A percentile compares a stretch with the other conserved stretches of the same genome.
These are phyloP conservation scores for Trametes maxima DNA, from an alignment of 768 basidiomycete genomes.

Conservation along the genomic window DNA sequence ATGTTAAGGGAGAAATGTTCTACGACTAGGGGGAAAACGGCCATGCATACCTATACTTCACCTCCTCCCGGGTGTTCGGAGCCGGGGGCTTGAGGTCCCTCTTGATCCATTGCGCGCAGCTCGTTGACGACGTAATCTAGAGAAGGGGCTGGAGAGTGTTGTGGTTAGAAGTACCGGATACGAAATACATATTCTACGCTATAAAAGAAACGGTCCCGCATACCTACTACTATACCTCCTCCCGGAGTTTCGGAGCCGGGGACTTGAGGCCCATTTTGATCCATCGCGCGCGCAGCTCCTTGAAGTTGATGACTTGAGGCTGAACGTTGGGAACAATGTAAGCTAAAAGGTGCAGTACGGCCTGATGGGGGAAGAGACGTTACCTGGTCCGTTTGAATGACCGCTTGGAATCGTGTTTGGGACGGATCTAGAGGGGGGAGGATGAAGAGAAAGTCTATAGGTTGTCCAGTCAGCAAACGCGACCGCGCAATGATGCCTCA, in stretches of 20 bases:
- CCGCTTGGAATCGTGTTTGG: too few relatives aligned
- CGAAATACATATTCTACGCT: too few relatives aligned
- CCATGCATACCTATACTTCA: not conserved
- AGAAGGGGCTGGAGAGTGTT: too few relatives aligned
- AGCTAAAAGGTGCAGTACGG: not conserved
- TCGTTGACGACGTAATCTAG: too few relatives aligned
- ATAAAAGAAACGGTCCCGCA: not conserved
- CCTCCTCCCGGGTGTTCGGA: not conserved
- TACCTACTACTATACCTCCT: not conserved
- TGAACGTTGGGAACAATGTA: not conserved
- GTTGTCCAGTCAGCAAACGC: too few relatives aligned
- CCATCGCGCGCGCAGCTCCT: conserved; percentile 1
- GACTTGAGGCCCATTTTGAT: not conserved
- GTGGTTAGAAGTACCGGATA: too few relatives aligned
- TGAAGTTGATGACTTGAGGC: not conserved
- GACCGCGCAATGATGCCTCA: too few relatives aligned
- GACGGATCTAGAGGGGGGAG: too few relatives aligned
- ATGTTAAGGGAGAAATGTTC: not conserved
- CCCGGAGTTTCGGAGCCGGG: not conserved
- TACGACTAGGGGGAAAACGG: not conserved
- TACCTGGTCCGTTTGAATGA: too few relatives aligned
- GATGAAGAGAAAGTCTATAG: too few relatives aligned
- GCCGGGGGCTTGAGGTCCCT: not conserved
- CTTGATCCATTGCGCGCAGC: not conserved
- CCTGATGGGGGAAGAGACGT: not conserved